Evolutionary conservation across 2,329 filamentous ascomycete species (phyloP).

Genomic region (Pyricularia grisea): DNA sequence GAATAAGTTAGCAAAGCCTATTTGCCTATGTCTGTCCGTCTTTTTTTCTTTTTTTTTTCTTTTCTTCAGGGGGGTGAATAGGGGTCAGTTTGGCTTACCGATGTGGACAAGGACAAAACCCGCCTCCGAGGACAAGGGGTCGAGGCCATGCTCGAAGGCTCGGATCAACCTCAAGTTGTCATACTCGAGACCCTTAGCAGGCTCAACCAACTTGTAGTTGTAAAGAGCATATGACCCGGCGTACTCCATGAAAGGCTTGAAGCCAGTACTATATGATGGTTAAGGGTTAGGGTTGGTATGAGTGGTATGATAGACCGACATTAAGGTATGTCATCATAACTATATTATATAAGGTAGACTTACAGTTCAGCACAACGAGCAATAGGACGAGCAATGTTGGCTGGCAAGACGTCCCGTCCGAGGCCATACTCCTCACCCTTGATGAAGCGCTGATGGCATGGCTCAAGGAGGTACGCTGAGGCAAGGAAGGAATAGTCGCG

Average conservation of each 20-base stretch:
- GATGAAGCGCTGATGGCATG: conserved; percentile 68
- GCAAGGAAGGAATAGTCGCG: conserved; percentile 88
- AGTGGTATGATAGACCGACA: neutral
- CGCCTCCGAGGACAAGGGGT: conserved; percentile 80
- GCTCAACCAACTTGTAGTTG: conserved; percentile 56
- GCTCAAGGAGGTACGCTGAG: conserved; percentile 83
- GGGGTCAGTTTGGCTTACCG: neutral
- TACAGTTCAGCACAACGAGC: conserved; percentile 78
- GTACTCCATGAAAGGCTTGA: conserved; percentile 90
- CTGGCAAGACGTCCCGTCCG: conserved; percentile 63
- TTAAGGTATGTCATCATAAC: neutral
- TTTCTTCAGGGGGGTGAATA: no score
- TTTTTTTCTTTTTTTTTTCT: no score
- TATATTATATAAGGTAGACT: conserved; percentile 27
- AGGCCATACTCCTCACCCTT: conserved; percentile 71
- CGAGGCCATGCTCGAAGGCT: conserved; percentile 82
- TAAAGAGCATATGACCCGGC: conserved; percentile 59
- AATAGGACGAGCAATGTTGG: conserved; percentile 69
- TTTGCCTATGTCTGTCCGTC: neutral
- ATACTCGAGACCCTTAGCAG: conserved; percentile 46
- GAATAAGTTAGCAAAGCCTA: neutral
- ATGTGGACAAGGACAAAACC: conserved; percentile 95
- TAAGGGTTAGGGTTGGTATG: neutral
- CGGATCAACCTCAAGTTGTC: conserved; percentile 73
- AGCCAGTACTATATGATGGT: conserved; percentile 41